Conservation (phyloP, 2,329 filamentous ascomycete genomes). For the Clonostachys byssicola region DNA sequence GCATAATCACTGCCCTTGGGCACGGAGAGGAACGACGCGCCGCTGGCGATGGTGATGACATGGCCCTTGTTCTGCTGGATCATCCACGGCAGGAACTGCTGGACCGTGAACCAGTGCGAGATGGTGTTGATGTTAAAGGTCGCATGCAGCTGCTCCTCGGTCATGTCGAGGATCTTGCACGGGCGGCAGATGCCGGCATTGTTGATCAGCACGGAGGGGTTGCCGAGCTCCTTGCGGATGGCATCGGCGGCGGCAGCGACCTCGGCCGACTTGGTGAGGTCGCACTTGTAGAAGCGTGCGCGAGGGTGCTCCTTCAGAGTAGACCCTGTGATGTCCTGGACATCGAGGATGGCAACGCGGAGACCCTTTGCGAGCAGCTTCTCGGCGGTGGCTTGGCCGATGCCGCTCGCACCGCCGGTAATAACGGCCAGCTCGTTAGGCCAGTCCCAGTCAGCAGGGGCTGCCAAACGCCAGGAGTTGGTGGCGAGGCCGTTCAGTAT, state of each 20-base stretch:
- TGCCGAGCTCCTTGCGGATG: slow-evolving; percentile 48
- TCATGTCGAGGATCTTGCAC: slow-evolving; percentile 49
- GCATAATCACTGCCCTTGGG: slow-evolving; percentile 61
- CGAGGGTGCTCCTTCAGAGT: slow-evolving; percentile 21
- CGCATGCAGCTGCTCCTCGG: slow-evolving; percentile 49
- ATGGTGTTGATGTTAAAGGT: slow-evolving; percentile 65
- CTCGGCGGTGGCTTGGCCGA: slow-evolving; percentile 58
- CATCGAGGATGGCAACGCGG: slow-evolving; percentile 66
- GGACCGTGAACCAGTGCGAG: slow-evolving; percentile 56
- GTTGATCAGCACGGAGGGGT: slow-evolving; percentile 64
- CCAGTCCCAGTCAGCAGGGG: slow-evolving; percentile 10
- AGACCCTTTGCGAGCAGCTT: slow-evolving; percentile 54
- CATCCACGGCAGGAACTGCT: slow-evolving; percentile 62
- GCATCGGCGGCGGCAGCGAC: slow-evolving; percentile 42
- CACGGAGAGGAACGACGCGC: slow-evolving; percentile 52
- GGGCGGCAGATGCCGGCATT: slow-evolving; percentile 59
- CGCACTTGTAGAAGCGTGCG: slow-evolving; percentile 61
- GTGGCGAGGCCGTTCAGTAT: slow-evolving; percentile 6
- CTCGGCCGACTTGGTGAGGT: slow-evolving; percentile 51
- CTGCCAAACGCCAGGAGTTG: slow-evolving; percentile 6
- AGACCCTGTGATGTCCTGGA: slow-evolving; percentile 18
- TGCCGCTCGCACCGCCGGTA: slow-evolving; percentile 69
- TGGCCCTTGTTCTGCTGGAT: slow-evolving; percentile 60
- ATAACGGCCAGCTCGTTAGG: slow-evolving; percentile 49
- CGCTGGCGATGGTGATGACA: slow-evolving; percentile 62